Evolutionary conservation across 306 rosid species (phyloP), one percentile per base, ranked within the genome.

Genomic region (Abrus pulchellus): DNA sequence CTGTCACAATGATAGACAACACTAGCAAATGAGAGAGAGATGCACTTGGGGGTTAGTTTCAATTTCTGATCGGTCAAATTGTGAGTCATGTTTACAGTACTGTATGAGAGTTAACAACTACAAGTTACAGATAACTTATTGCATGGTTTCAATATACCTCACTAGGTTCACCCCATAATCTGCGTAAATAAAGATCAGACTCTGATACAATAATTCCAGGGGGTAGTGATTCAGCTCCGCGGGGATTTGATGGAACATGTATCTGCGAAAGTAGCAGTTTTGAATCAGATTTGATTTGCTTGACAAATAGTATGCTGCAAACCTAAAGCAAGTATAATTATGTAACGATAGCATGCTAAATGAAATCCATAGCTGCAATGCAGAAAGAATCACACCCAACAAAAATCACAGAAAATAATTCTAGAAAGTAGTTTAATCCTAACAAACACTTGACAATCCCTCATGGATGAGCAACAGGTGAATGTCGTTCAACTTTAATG

Each of bases 161-260:
- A 76, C 87, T 90, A 48, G 99, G 99, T 32, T 90, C 97, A 56
- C 99, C 99, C 99, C 99, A 96, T 81, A 93, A 80, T 84, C 99
- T 88, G 61, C 93, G 97, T 85, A 90, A 66, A 83, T 92, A 84
- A 62, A 93, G 85, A 87, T 96, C 99, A 78, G 99, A 86, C 81
- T 92, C 88, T 59, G 98, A 41, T 61, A 82, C 99, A 84, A 96
- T 76, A 82, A 96, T 92, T 85, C 92, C 92, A 3, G 98, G 98
- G 68, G 99, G 98, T 30, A 96, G 86, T 65, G 86, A 83, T 84
- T 93, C 99, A 6, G 99, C 97, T 66, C 99, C 99, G 77, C 81
- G 92, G 62, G 99, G 99, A 85, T 96, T 96, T 85, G 98, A 85
- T 61, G 94, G 80, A 85, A 80, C 97, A 83, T 90, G 81, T 83